Conservation (phyloP, 1,284 basidiomycete species). For the Porodaedalea pini region DNA sequence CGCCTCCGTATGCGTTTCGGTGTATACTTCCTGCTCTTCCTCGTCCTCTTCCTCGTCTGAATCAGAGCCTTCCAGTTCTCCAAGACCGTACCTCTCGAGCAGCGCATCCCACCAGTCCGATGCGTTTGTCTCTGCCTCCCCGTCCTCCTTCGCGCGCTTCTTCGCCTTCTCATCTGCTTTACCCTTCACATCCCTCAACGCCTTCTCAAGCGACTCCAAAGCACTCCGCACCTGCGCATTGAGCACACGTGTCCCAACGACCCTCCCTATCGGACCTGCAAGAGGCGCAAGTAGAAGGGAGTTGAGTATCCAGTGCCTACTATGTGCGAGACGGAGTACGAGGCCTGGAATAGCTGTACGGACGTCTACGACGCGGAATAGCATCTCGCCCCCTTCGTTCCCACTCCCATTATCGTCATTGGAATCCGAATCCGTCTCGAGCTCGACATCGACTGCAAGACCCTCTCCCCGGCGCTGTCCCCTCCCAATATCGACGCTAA, state of each 20-base stretch:
- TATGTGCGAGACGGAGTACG: constrained; percentile 36
- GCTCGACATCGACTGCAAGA: constrained; percentile 38
- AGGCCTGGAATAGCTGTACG: constrained; percentile 37
- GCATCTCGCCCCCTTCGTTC: constrained; percentile 24
- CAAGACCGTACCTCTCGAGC: constrained; percentile 23
- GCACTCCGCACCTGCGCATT: constrained; percentile 32
- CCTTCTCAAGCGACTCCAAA: constrained; percentile 32
- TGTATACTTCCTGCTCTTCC: constrained; percentile 19
- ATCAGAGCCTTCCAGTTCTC: constrained; percentile 7
- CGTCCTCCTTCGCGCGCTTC: constrained; percentile 21
- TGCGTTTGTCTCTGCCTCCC: constrained; percentile 22
- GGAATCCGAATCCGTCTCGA: constrained; percentile 33
- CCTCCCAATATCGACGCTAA: constrained; percentile 38
- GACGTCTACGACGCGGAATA: constrained; percentile 42
- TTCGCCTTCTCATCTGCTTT: constrained; percentile 22
- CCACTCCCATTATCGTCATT: constrained; percentile 15
- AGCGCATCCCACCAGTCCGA: constrained; percentile 35
- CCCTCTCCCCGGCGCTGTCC: constrained; percentile 28
- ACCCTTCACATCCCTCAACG: constrained; percentile 30
- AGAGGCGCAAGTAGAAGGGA: constrained; percentile 45
- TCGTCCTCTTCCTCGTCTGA: constrained; percentile 19
- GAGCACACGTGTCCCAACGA: constrained; percentile 28
- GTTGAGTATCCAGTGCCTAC: constrained; percentile 49
- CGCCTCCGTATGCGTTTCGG: constrained; percentile 28
- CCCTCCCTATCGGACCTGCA: constrained; percentile 35